phyloP scores from a whole-genome alignment of 2,329 filamentous ascomycete genomes.

The Colletotrichum navitas region DNA sequence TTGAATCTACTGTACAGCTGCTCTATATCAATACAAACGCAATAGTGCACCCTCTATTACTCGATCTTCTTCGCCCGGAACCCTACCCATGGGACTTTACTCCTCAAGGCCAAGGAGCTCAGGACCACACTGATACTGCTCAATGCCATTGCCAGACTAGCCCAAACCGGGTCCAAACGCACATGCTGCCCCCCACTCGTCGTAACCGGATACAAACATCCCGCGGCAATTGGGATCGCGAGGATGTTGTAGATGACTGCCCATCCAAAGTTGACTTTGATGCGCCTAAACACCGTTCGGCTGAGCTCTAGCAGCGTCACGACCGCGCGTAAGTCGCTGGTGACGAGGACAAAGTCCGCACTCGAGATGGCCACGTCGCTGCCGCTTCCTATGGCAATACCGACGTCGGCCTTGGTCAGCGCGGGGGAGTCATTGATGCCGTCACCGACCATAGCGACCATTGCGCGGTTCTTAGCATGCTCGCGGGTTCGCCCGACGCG shows the following conservation, averaged over 20 bases:
- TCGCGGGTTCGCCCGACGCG: conserved; percentile 42
- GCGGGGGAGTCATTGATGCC: conserved; percentile 92
- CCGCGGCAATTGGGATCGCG: conserved; percentile 84
- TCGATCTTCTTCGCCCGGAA: conserved; percentile 54
- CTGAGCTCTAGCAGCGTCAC: conserved; percentile 81
- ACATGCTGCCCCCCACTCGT: conserved; percentile 66
- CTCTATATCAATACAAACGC: neutral
- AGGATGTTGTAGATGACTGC: conserved; percentile 84
- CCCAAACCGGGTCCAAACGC: conserved; percentile 84
- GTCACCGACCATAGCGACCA: conserved; percentile 87
- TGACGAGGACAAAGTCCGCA: conserved; percentile 85
- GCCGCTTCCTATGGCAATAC: conserved; percentile 85
- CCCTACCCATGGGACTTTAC: conserved; percentile 57
- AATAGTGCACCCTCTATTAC: neutral
- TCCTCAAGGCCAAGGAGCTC: conserved; percentile 81
- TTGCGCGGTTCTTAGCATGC: conserved; percentile 56
- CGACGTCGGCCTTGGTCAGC: conserved; percentile 83
- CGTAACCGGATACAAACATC: conserved; percentile 75
- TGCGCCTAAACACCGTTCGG: conserved; percentile 78
- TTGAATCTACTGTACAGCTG: neutral
- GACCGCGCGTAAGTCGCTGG: conserved; percentile 76
- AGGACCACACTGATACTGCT: conserved; percentile 90
- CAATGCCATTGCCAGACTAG: conserved; percentile 89
- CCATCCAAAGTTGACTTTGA: conserved; percentile 89
- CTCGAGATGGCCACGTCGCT: conserved; percentile 87